Evolutionary conservation across 139 green algal species (phyloP).

Genomic region (Chlorella sp.): DNA sequence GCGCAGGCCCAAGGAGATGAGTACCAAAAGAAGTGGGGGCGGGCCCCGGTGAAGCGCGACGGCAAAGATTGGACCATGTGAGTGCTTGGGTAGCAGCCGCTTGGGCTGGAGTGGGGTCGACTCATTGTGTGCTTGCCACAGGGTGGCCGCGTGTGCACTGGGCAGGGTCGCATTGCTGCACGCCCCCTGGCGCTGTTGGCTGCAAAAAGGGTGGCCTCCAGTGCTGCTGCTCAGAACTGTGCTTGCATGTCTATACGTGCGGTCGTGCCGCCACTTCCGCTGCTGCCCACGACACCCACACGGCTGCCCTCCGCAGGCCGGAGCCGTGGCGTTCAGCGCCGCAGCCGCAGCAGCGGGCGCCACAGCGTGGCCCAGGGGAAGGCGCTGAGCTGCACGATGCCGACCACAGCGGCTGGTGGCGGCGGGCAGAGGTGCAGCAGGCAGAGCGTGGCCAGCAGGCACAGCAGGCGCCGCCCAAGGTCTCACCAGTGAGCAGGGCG

Average conservation of each 20-base stretch:
- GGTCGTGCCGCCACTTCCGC: too few species aligned
- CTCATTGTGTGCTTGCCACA: too few species aligned
- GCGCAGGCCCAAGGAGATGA: constrained; percentile 3
- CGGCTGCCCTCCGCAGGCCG: constrained; percentile 21
- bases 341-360: neutral
- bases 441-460: neutral
- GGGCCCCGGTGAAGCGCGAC: constrained; percentile 29
- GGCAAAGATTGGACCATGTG: constrained; percentile 32
- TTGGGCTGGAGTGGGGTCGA: too few species aligned
- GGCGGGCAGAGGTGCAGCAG: neutral
- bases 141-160: too few species aligned
- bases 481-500: constrained; percentile 7
- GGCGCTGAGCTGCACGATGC: neutral
- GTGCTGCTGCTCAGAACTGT: neutral
- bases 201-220: too few species aligned
- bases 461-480: neutral
- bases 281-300: too few species aligned
- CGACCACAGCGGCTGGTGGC: constrained; percentile 3
- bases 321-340: constrained; percentile 28
- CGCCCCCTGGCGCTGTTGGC: too few species aligned
- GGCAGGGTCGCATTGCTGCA: too few species aligned
- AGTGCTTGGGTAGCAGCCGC: neutral
- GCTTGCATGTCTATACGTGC: too few species aligned
- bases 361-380: neutral
- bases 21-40: constrained; percentile 17